Conservation (phyloP, 345 rosid species). For the Tarenaya hassleriana region DNA sequence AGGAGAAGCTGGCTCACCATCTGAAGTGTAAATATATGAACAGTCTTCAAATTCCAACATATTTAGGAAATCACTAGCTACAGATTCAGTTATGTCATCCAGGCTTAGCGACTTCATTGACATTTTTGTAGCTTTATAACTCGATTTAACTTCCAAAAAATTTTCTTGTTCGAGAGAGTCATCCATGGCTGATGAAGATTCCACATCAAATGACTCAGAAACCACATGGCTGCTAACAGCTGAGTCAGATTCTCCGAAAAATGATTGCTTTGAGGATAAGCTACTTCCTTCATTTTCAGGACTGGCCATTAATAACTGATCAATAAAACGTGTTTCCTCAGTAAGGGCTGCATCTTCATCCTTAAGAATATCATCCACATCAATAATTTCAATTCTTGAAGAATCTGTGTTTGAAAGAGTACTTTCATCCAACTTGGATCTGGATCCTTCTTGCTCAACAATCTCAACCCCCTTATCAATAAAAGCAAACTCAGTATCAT, state of each 20-base stretch:
- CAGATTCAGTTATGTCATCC: slow-evolving; percentile 56
- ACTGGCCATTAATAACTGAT: slow-evolving; percentile 20
- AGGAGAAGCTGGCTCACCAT: slow-evolving; percentile 66
- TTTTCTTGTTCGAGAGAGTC: slow-evolving; percentile 28
- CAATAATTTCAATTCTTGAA: slow-evolving; percentile 39
- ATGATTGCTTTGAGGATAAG: slow-evolving; percentile 17
- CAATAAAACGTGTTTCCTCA: slow-evolving; percentile 22
- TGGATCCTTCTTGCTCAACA: slow-evolving; percentile 27
- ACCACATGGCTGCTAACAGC: slow-evolving; percentile 24
- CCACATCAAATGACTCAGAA: slow-evolving; percentile 35
- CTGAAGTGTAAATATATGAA: slow-evolving; percentile 34
- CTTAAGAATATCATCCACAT: slow-evolving; percentile 44
- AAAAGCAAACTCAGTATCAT: slow-evolving; percentile 32
- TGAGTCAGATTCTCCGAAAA: slow-evolving; percentile 30
- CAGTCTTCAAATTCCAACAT: slow-evolving; percentile 49
- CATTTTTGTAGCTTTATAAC: slow-evolving; percentile 33
- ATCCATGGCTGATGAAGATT: slow-evolving; percentile 24
- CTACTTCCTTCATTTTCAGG: slow-evolving; percentile 24
- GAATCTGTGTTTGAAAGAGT: slow-evolving; percentile 24
- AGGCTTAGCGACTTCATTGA: slow-evolving; percentile 44
- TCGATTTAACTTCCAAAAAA: slow-evolving; percentile 35
- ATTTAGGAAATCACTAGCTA: slow-evolving; percentile 60
- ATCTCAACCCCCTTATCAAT: slow-evolving; percentile 47
- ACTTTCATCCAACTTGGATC: slow-evolving; percentile 23
- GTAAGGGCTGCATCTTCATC: slow-evolving; percentile 32